Conservation (phyloP, 2,329 filamentous ascomycete species). For the Neofusicoccum kwambonambiense region DNA sequence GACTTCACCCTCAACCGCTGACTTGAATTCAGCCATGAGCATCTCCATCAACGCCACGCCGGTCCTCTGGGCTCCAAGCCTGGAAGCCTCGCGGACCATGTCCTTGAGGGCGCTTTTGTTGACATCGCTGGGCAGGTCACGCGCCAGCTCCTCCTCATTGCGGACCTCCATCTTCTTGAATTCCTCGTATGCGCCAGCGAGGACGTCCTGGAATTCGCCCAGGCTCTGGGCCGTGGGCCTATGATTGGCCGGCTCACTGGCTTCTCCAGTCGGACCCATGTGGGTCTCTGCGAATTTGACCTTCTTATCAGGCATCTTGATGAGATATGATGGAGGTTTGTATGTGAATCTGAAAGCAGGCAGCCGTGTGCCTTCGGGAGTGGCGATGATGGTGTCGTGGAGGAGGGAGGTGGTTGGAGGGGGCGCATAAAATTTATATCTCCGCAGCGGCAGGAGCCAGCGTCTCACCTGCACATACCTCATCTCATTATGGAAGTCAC, state of each 20-base stretch:
- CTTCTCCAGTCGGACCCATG: not conserved
- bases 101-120: not conserved
- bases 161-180: conserved; percentile 4
- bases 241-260: not conserved
- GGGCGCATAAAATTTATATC: not conserved
- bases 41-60: not conserved
- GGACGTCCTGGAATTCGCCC: not conserved
- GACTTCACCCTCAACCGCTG: conserved; percentile 10
- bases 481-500: not conserved
- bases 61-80: not conserved
- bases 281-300: conserved; percentile 3
- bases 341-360: not conserved
- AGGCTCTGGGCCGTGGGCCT: not conserved
- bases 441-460: not conserved
- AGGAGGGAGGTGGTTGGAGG: not conserved
- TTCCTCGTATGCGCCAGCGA: not conserved
- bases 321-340: not conserved
- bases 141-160: not conserved
- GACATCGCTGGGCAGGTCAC: not conserved
- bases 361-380: not conserved
- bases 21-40: conserved; percentile 6
- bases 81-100: not conserved
- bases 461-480: not conserved
- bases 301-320: not conserved
- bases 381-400: not conserved